Conservation (phyloP, 2,329 filamentous ascomycete species). For the Fusarium sp. region DNA sequence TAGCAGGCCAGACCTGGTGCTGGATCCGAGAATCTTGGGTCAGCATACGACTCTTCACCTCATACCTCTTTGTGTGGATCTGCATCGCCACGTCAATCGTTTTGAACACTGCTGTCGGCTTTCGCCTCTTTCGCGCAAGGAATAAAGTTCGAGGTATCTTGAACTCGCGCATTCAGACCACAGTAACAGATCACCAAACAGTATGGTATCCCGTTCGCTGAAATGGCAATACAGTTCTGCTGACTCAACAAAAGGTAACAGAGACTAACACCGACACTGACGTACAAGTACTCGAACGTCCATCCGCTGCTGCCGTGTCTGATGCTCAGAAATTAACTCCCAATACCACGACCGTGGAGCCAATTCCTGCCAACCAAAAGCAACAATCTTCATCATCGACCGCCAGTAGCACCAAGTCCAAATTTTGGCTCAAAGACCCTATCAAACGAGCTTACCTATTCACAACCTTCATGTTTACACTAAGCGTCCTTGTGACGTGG, state of each 20-base stretch:
- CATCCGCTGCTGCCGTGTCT: background rate
- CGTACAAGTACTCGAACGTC: fast-evolving
- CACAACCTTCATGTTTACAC: background rate
- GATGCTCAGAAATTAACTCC: background rate
- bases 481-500: background rate
- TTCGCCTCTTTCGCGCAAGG: background rate
- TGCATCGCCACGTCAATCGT: background rate
- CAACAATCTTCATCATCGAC: background rate
- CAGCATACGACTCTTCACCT: background rate
- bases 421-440: background rate
- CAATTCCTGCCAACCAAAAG: background rate
- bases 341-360: background rate
- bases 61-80: background rate
- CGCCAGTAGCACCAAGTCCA: background rate
- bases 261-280: background rate
- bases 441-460: background rate
- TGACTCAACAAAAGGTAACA: background rate
- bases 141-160: background rate
- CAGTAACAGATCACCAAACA: background rate
- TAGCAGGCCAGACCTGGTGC: background rate
- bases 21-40: background rate
- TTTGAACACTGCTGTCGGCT: background rate
- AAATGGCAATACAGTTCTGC: background rate
- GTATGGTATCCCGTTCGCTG: background rate
- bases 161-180: background rate